Evolutionary conservation across 306 rosid genomes (phyloP).

Genomic region (Vicia villosa): DNA sequence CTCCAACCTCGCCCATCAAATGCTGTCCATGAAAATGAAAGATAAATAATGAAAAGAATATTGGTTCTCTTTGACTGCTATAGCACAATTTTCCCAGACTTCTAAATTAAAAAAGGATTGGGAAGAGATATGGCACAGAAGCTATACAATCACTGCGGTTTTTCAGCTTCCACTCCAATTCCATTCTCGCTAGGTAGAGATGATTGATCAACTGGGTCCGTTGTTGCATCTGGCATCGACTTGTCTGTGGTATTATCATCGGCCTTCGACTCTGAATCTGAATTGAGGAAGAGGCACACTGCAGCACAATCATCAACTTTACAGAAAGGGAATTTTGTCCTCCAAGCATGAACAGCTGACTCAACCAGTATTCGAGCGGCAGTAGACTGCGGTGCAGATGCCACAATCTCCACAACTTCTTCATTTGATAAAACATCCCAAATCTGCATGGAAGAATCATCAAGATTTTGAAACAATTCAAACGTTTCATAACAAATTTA

Average conservation of each 20-base stretch:
- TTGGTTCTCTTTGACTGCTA: conserved; percentile 37
- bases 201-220: conserved; percentile 37
- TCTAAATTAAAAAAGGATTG: conserved; percentile 50
- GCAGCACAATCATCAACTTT: conserved; percentile 91
- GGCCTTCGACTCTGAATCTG: conserved; percentile 37
- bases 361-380: conserved; percentile 73
- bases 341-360: conserved; percentile 72
- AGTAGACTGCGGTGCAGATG: conserved; percentile 56
- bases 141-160: conserved; percentile 37
- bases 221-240: conserved; percentile 27
- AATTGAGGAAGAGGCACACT: conserved; percentile 76
- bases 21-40: conserved; percentile 42
- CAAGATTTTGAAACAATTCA: not conserved
- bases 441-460: conserved; percentile 48
- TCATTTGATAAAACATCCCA: conserved; percentile 91
- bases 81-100: conserved; percentile 42
- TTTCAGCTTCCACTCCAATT: conserved; percentile 34
- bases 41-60: conserved; percentile 47
- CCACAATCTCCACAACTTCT: conserved; percentile 85
- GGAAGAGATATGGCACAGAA: too few species aligned
- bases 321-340: conserved; percentile 56
- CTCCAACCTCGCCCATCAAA: conserved; percentile 34
- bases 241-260: conserved; percentile 28
- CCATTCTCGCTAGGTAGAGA: conserved; percentile 37
- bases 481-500: not conserved